These are phyloP conservation scores for Nidula microcarpa DNA, from an alignment of 768 basidiomycete genomes.

Conservation along the genomic window DNA sequence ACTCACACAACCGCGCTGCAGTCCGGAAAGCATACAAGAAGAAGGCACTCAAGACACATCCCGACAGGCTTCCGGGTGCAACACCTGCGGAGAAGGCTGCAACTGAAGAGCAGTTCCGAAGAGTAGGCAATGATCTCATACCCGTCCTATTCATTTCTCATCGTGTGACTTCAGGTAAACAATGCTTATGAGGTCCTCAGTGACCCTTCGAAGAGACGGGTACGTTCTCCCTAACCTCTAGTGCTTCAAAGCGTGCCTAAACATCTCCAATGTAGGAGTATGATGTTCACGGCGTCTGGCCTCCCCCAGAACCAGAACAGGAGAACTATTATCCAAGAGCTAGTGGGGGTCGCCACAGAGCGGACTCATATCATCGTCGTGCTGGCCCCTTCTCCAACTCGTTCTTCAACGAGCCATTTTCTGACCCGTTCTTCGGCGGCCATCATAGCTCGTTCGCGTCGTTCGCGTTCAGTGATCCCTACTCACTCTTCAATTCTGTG, in stretches of 20 bases:
- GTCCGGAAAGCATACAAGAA: conserved; percentile 80
- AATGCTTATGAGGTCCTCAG: conserved; percentile 77
- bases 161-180: conserved; percentile 45
- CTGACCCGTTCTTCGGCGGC: conserved; percentile 37
- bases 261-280: conserved; percentile 42
- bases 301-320: conserved; percentile 46
- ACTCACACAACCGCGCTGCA: conserved; percentile 18
- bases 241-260: conserved; percentile 1
- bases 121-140: conserved; percentile 16
- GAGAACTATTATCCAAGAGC: conserved; percentile 16
- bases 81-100: conserved; percentile 52
- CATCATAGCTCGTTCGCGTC: conserved; percentile 21
- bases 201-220: conserved; percentile 56
- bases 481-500: conserved; percentile 68
- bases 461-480: conserved; percentile 70
- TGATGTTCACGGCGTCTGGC: conserved; percentile 73
- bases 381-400: conserved; percentile 5
- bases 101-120: conserved; percentile 55
- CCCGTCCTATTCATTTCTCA: conserved; percentile 1
- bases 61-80: conserved; percentile 63
- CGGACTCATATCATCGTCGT: conserved; percentile 7
- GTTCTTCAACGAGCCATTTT: conserved; percentile 25
- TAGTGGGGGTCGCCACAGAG: conserved; percentile 17
- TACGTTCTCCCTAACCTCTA: conserved; percentile 18
- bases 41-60: conserved; percentile 71